A percentile compares a stretch with the other conserved stretches of the same genome.
Conservation (phyloP, 345 rosid genomes). For the Bruguiera gymnorhiza region DNA sequence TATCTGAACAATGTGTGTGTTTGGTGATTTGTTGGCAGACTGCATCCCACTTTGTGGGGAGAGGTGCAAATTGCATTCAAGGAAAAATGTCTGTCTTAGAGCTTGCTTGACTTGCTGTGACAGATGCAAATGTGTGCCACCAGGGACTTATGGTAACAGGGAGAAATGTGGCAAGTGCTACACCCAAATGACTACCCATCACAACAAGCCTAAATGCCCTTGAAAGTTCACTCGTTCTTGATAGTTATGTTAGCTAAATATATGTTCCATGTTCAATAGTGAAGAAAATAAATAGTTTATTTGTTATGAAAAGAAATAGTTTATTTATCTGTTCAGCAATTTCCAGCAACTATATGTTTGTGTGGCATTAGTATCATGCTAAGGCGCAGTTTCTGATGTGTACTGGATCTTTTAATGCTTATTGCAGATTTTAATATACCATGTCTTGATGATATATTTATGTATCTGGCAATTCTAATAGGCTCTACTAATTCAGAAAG, state of each 20-base stretch:
- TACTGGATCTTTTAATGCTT: slow-evolving; percentile 2
- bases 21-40: slow-evolving; percentile 33
- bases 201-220: slow-evolving; percentile 70
- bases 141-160: slow-evolving; percentile 83
- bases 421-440: slow-evolving; percentile 12
- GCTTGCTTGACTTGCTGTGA: slow-evolving; percentile 88
- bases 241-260: background rate
- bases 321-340: background rate
- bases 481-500: too few species aligned
- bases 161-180: slow-evolving; percentile 88
- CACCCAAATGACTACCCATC: slow-evolving; percentile 71
- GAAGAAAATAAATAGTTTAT: background rate
- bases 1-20: background rate
- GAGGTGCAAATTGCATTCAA: slow-evolving; percentile 75
- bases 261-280: background rate
- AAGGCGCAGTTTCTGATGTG: background rate
- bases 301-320: background rate
- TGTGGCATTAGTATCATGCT: background rate
- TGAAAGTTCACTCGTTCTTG: slow-evolving; percentile 20
- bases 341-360: slow-evolving; percentile 6
- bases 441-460: background rate
- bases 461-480: too few species aligned
- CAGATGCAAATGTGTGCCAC: slow-evolving; percentile 94
- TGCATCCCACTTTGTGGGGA: slow-evolving; percentile 65
- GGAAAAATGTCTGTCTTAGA: slow-evolving; percentile 57